Evolutionary conservation across 352 stramenopile species (phyloP), one percentile per base, ranked within the genome.

Genomic region (Pythium monospermum): DNA sequence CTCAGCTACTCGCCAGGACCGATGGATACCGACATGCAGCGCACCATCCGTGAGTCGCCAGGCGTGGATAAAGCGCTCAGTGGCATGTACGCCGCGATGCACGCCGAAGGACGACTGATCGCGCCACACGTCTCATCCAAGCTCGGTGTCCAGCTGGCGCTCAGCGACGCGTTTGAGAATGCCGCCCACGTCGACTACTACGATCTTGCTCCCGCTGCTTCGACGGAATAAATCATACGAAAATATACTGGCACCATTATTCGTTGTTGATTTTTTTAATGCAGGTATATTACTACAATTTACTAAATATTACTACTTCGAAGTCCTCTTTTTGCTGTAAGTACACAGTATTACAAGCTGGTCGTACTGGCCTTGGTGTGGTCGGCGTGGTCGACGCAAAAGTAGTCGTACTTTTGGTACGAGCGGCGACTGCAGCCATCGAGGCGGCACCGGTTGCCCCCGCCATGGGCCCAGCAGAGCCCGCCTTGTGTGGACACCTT

Each of bases 11-110:
- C 86, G 36, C 86, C 86, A 1, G 87, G 87, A 18, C 78, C 85
- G 0, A 89, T 96, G 76, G 75, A 95, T 57, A 95, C 83, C 36
- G 76, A 78, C 49, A 96, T 96, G 85, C 73, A 91, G 53, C 42
- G 59, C 31, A 71, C 59, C n/a, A 73, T 91, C 35, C 80, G 80
- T 19, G 73, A 85, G 41, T 81, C 68, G 8, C 38, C 66, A 4
- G 37, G 23, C 7, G 69, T 87, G 22, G 61, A 76, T 18, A 41
- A 60, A 2, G 61, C 64, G n/a, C 60, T 86, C 26, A 41, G 57
- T 4, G 41, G 54, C 7, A 77, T 72, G 53, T 91, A 76, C 38
- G 52, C 41, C 37, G 54, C 75, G 19, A 74, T 88, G 68, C 83
- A 87, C 54, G 55, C 56, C 23, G 60, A 64, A 49, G 77, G 71